Evolutionary conservation across 305 asterid genomes (phyloP), one percentile per base, ranked within the genome.

Genomic region (Euphrasia arctica): DNA sequence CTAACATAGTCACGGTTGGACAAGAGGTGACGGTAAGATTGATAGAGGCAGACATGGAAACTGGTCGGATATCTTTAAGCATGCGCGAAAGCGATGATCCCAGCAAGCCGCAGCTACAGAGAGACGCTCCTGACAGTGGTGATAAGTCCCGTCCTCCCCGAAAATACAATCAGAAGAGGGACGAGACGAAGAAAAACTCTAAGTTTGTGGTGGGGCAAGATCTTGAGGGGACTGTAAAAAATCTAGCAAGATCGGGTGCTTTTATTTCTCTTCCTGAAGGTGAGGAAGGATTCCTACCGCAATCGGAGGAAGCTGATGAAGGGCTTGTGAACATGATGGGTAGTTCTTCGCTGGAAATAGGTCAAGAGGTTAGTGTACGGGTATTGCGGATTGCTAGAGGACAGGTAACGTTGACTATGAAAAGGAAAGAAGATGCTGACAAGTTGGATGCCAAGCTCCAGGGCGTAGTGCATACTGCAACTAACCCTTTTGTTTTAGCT

Each of bases 211-310:
- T 72, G 73, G 98, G 96, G 64, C 98, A 94, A 74, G 92, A 86
- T 62, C 86, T 94, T 43, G 75, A 82, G 72, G 99, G 99, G 51
- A 88, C 93, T 25, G 98, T 94, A 4, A 91, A 94, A 74, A 94
- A 83, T 78, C 56, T 81, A 48, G 71, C 82, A 61, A 80, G 98
- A 65, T 71, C 97, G 31, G 98, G 99, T 69, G 84, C 98, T 39
- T 94, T 94, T 69, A 81, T 94, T 68, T 82, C 96, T 67, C 85
- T 94, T 60, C 95, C 98, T 12, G 98, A 94, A 66, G 98, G 91
- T 4, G 99, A 94, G 84, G 99, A 94, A 72, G 99, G 99, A 14
- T 94, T 90, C 82, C 72, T 94, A 72, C 96, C 96, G 43, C 18
- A 63, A 62, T 82, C 95, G 3, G 98, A 94, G 79, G 95, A 90